Base-by-base conservation (phyloP, 495 filamentous ascomycete genomes). In the Friedmanniomyces simplex region DNA sequence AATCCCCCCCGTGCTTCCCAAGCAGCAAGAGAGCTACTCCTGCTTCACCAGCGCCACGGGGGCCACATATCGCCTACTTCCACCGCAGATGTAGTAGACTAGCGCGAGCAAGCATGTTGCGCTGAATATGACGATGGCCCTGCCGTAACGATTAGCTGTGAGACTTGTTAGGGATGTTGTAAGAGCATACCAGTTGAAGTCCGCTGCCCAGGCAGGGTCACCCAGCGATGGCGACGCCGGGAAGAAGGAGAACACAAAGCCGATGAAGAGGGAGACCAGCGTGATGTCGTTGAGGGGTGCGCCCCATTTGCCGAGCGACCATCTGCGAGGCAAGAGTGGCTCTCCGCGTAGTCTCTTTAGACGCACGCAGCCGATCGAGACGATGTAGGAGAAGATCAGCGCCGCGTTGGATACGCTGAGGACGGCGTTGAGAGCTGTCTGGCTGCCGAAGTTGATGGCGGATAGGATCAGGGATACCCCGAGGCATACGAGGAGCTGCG, bases 381-480 rank as follows among this genome's bases (percentile, higher is more conserved):
- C 25, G 53, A 58, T 39, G 58, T 64, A 64, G 39, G 52, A 57
- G 62, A 58, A 50, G 46, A 61, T 52, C 6, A 58, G 25, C 1
- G 58, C 62, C 26, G 42, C 57, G 47, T 55, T 61, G 36, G 39
- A 49, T 1, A 79, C 66, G 39, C 71, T 73, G 14, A 77, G 67
- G 43, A 79, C 72, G 47, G 72, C 74, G 65, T 72, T 73, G 64
- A 79, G 77, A 8, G 73, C 77, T 0, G 70, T 69, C 12, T 68
- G 62, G 8, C 70, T 72, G n/a, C 75, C 76, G 50, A 79, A 72
- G 62, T 76, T 76, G 67, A 79, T 74, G 22, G 77, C 68, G n/a
- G 71, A 57, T 18, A 61, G 42, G 47, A 77, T 68, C 20, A 67
- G 52, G 14, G 67, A 66, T 25, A 72, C 69, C 26, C 70, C 63